A percentile compares a stretch with the other conserved stretches of the same genome.
phyloP scores from a whole-genome alignment of 208 protist species.

The Leishmania arabica region DNA sequence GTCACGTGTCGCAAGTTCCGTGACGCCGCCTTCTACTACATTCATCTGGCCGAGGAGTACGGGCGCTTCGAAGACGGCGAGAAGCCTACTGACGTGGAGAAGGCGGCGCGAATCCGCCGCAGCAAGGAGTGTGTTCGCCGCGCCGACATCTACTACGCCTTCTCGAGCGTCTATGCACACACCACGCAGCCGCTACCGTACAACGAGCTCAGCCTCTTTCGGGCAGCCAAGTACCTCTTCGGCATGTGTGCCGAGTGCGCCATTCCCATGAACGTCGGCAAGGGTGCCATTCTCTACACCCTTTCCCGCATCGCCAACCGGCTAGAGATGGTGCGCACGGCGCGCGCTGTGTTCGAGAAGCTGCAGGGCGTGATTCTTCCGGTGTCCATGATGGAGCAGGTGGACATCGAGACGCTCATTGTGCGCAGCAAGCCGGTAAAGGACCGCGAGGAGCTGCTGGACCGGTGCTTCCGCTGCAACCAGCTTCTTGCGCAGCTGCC shows the following conservation, averaged over 20 bases:
- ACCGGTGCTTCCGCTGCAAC: slow-evolving; percentile 92
- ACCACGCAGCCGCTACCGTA: slow-evolving; percentile 90
- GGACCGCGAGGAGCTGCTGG: slow-evolving; percentile 92
- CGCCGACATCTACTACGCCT: slow-evolving; percentile 94
- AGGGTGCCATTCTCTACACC: slow-evolving; percentile 86
- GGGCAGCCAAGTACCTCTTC: slow-evolving; percentile 83
- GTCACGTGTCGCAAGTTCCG: slow-evolving; percentile 91
- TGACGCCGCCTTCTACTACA: slow-evolving; percentile 93
- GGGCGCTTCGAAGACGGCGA: slow-evolving; percentile 74
- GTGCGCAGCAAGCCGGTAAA: slow-evolving; percentile 86
- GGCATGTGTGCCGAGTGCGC: slow-evolving; percentile 53
- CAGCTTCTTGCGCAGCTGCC: slow-evolving; percentile 88
- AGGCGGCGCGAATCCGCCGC: slow-evolving; percentile 68
- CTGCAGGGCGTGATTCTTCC: slow-evolving; percentile 89
- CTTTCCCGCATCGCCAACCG: slow-evolving; percentile 82
- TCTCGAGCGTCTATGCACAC: slow-evolving; percentile 84
- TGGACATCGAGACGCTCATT: slow-evolving; percentile 90
- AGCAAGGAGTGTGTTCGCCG: slow-evolving; percentile 81
- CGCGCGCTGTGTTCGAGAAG: slow-evolving; percentile 87
- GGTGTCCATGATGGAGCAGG: slow-evolving; percentile 81
- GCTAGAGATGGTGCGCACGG: slow-evolving; percentile 92
- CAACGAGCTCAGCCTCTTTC: slow-evolving; percentile 88
- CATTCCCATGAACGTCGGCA: slow-evolving; percentile 90
- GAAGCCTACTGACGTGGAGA: slow-evolving; percentile 47
- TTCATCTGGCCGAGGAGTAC: slow-evolving; percentile 86